Evolutionary conservation across 352 stramenopile species (phyloP), one percentile per base, ranked within the genome.

Genomic region (Globisporangium barbulae): DNA sequence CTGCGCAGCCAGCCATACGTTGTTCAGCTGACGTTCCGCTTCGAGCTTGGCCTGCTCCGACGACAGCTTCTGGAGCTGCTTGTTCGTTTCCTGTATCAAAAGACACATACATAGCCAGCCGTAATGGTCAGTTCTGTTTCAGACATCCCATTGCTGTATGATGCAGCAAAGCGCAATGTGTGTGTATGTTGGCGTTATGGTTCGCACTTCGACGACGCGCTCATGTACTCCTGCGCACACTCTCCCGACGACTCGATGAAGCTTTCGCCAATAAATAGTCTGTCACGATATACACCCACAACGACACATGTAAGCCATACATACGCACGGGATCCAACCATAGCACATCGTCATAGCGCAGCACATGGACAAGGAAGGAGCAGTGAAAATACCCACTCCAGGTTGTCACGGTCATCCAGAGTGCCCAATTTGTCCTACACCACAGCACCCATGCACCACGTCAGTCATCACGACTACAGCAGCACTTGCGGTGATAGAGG

Each of bases 161-260:
- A 15, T 9, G 15, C 37, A 25, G 56, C 31, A 52, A 12, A 35
- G 5, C n/a, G 0, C 59, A 71, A 15, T n/a, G n/a, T n/a, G 3
- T 44, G 39, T 39, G 35, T 7, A 13, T 19, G 10, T 10, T 44
- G 10, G 13, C 13, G 39, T 19, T 44, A 44, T n/a, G 39, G 39
- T 44, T 44, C 63, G 9, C 48, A 89, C 81, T 68, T 97, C 89
- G 41, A 97, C 86, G 63, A 96, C 79, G 71, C 85, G 84, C 74
- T 98, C 94, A 97, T 88, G 70, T 96, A 98, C 72, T 98, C 91
- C 33, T 94, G 97, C 25, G 95, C 96, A 48, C 88, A 93, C 37
- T 99, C 96, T 75, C 99, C 96, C 0, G 87, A 90, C 25, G 84
- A 73, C 74, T 98, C 86, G 60, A 99, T 89, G 67, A 99, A 99